Base-by-base conservation (phyloP, 2,329 filamentous ascomycete species). In the Diaporthe vaccinii region DNA sequence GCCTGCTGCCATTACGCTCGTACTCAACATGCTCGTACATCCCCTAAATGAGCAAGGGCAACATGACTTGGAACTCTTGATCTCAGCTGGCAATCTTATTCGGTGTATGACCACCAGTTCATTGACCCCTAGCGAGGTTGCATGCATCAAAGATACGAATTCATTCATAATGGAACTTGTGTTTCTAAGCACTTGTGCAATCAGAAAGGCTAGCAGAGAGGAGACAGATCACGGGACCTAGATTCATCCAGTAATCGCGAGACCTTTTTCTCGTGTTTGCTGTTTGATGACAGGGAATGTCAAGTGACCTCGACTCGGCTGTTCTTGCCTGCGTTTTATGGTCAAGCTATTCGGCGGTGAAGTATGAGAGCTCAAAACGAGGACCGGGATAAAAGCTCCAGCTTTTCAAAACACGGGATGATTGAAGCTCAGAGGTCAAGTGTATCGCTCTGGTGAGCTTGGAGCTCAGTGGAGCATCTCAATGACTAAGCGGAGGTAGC, bases 401-500 rank as follows among this genome's bases (percentile, higher is more conserved):
- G 4, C n/a, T 68, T 12, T 12, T 14, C 1, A 36, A 22, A 39
- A 5, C 41, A 1, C 6, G 22, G 36, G 6, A 49, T 61, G 39
- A 67, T n/a, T n/a, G 4, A n/a, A 31, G 14, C 25, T 36, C 25
- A 20, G 7, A n/a, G 36, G n/a, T n/a, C 9, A 12, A 6, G 3
- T 59, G 15, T 28, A 62, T 44, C 5, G n/a, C 36, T 8, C 31
- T 5, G 36, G 41, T 34, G 28, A 36, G 12, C 28, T n/a, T 15
- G 12, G 31, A 46, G 41, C 12, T 14, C 10, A 7, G 22, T 25
- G n/a, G 34, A 36, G n/a, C 15, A 25, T 25, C 9, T 3, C 14
- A 36, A 51, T 68, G 65, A 68, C 65, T 53, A 68, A 68, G 65
- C 65, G 65, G 65, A 39, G 65, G 31, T 25, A 25, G 6, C 28